Conservation (phyloP, 2,329 filamentous ascomycete genomes). For the Fusarium mundagurra region DNA sequence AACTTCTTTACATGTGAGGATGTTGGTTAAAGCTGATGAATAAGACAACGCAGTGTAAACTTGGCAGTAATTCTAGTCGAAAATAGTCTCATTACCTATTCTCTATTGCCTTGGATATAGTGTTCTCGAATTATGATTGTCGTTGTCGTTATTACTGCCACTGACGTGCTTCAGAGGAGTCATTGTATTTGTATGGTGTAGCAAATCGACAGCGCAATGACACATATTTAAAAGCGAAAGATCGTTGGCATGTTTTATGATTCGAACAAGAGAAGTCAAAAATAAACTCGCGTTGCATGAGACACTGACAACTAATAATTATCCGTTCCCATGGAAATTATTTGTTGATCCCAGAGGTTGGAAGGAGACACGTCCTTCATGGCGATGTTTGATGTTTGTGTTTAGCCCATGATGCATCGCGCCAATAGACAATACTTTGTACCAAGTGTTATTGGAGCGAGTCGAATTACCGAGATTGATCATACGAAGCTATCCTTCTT, state of each 20-base stretch:
- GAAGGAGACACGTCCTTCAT: too few species aligned
- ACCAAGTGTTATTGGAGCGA: background rate
- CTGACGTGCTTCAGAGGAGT: too few species aligned
- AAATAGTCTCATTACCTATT: too few species aligned
- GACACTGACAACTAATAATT: background rate
- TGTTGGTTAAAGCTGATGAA: background rate
- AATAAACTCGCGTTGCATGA: background rate
- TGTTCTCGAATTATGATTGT: background rate
- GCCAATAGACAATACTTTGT: background rate
- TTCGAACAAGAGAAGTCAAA: background rate
- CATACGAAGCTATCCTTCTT: background rate
- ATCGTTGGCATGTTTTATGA: background rate
- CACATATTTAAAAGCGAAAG: accelerated
- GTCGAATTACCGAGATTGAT: background rate
- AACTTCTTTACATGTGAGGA: background rate
- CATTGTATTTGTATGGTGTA: accelerated
- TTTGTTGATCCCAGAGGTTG: background rate
- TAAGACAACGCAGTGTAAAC: background rate
- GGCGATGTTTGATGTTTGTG: background rate
- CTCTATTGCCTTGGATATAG: accelerated
- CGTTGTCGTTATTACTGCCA: background rate
- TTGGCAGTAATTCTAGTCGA: background rate
- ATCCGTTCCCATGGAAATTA: too few species aligned
- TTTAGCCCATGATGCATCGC: too few species aligned
- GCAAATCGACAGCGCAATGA: accelerated